Percentiles rank a stretch among this genome's conserved stretches.
phyloP scores from a whole-genome alignment of 768 basidiomycete genomes.

The Cystobasidium onofrii region DNA sequence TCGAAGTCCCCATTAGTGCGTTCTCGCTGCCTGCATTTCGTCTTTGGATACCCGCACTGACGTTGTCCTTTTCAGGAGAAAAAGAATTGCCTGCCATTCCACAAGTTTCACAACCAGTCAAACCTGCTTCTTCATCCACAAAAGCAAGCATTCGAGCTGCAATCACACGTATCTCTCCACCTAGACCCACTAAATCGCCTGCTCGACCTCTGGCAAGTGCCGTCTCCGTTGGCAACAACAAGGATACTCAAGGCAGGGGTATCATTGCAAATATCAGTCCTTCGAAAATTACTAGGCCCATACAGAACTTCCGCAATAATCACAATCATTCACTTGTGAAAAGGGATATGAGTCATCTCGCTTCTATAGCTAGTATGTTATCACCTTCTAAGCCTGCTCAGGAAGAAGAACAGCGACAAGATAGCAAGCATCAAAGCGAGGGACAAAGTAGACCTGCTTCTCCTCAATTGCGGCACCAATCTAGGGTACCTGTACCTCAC shows the following conservation, averaged over 20 bases:
- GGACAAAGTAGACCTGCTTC: neutral
- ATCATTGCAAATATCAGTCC: neutral
- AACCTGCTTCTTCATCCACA: neutral
- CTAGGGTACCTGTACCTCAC: neutral
- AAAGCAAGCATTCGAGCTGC: neutral
- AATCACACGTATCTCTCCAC: neutral
- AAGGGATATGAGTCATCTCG: constrained; percentile 21
- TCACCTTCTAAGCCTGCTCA: constrained; percentile 1
- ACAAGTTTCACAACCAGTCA: neutral
- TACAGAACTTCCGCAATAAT: neutral
- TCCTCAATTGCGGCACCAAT: neutral
- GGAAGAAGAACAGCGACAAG: neutral
- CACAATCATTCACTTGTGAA: constrained; percentile 12
- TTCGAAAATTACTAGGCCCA: neutral
- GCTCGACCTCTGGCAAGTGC: neutral
- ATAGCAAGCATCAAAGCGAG: neutral
- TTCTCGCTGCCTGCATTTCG: neutral
- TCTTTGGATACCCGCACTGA: neutral
- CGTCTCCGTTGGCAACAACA: neutral
- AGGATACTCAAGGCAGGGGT: neutral
- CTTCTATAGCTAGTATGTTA: constrained; percentile 21
- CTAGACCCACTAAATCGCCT: constrained; percentile 3
- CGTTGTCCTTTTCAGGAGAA: neutral
- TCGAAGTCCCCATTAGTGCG: neutral
- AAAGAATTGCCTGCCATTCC: constrained; percentile 4